Conservation (phyloP, 371 early-diverging fungal genomes). For the Conidiobolus incongruus region DNA sequence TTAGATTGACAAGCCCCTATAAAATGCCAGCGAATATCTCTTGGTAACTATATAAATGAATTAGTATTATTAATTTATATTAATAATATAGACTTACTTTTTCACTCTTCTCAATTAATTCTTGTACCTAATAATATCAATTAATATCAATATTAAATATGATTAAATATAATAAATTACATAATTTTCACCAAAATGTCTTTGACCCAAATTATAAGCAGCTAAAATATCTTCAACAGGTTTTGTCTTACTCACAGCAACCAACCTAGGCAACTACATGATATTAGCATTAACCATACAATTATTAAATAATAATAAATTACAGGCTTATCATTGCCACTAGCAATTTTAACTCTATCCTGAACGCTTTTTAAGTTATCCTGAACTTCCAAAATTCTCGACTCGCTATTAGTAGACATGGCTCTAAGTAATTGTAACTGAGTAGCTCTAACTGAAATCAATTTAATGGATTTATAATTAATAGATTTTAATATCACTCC, state of each 20-base stretch:
- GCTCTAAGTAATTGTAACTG: too few species aligned
- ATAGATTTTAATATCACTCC: too few species aligned
- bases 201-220: constrained; percentile 58
- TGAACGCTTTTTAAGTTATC: too few species aligned
- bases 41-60: constrained; percentile 20
- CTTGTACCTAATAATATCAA: constrained; percentile 41
- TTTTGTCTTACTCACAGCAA: constrained; percentile 85
- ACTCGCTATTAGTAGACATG: too few species aligned
- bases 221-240: constrained; percentile 52
- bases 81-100: constrained; percentile 16
- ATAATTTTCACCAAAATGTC: constrained; percentile 93
- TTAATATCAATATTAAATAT: background rate
- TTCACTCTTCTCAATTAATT: constrained; percentile 72
- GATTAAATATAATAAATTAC: constrained; percentile 16
- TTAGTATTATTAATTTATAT: background rate
- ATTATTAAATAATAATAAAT: too few species aligned
- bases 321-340: too few species aligned
- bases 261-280: constrained; percentile 55
- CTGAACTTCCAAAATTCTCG: too few species aligned
- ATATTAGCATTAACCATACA: too few species aligned
- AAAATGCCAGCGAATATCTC: constrained; percentile 86
- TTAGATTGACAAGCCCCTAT: constrained; percentile 87
- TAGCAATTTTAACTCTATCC: too few species aligned
- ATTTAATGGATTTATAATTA: too few species aligned
- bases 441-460: too few species aligned